phyloP scores from a whole-genome alignment of 331 rosid genomes.

The Saraca asoca region DNA sequence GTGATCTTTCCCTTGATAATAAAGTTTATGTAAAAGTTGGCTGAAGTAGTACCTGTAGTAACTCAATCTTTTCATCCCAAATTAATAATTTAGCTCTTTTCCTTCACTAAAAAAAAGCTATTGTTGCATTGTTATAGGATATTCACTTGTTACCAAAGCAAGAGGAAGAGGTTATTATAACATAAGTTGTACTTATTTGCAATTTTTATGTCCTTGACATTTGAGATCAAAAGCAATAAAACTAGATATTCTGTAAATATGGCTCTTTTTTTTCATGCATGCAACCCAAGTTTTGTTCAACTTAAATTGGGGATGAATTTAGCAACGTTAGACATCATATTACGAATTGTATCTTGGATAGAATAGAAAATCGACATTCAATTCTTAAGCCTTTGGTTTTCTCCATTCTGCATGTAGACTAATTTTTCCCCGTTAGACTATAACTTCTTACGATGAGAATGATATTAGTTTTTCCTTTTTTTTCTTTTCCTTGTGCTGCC shows the following conservation, averaged over 20 bases:
- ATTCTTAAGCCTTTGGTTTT: not conserved
- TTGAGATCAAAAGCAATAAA: too few species aligned
- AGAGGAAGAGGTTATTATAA: not conserved
- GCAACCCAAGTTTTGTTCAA: too few species aligned
- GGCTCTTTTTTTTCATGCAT: not conserved
- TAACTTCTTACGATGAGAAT: too few species aligned
- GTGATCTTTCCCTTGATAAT: slow-evolving; percentile 9
- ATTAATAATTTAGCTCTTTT: not conserved
- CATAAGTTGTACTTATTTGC: too few species aligned
- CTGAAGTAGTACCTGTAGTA: not conserved
- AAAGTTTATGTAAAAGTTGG: slow-evolving; percentile 14
- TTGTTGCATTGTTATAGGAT: not conserved
- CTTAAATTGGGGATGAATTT: not conserved
- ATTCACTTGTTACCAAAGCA: not conserved
- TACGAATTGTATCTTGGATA: too few species aligned
- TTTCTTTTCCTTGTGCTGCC: too few species aligned
- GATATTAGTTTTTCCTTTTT: too few species aligned
- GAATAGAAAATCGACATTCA: too few species aligned
- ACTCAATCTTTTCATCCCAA: not conserved
- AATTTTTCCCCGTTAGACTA: too few species aligned
- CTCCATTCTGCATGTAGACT: not conserved
- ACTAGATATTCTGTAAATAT: too few species aligned
- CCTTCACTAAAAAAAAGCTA: not conserved
- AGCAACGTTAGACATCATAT: too few species aligned
- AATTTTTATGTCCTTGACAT: too few species aligned